Base-by-base conservation (phyloP, 1,284 basidiomycete species). In the Cystobasidium pallidum region DNA sequence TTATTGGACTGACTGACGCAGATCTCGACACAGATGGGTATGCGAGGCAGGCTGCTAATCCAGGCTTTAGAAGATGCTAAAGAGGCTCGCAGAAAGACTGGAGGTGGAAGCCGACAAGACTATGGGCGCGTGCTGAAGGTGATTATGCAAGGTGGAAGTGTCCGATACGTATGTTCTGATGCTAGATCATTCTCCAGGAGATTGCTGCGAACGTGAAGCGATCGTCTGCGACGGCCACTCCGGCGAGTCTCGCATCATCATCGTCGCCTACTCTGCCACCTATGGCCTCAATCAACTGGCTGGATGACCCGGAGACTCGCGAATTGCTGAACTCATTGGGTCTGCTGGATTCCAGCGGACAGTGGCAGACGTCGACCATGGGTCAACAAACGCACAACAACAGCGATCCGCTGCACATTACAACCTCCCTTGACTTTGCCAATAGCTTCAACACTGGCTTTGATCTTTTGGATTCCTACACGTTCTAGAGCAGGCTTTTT, bases 21-120 rank as follows among this genome's bases (percentile, higher is more conserved):
- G 52, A 32, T 54, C 8, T 19, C 1, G 7, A 2, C 24, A 11
- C 34, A 66, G 64, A 30, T 66, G 21, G 64, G 64, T 11, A 32
- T 26, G 34, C 41, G 47, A 51, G 67, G 54, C 21, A 45, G 58
- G 15, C 45, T 70, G 15, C 67, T 70, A 19, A 24, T 70, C 26
- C 57, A 70, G 41, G 67, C 67, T 21, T 26, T 70, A 15, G 43
- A 70, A 28, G 57, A 70, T 61, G 67, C 67, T 3, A 70, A 70
- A 51, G 57, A 58, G 30, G 67, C 67, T 15, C 55, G 67, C 7
- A 47, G 67, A 39, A 57, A 70, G 67, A 66, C 51, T 19, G 49
- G 67, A 11, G 45, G 45, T 28, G 58, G 43, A n/a, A 52, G 52
- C 11, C 24, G 39, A 24, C 45, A 64, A 41, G 47, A 64, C 24